These are phyloP conservation scores for Phoma sp. DNA, from an alignment of 2,329 filamentous ascomycete genomes.

Conservation along the genomic window DNA sequence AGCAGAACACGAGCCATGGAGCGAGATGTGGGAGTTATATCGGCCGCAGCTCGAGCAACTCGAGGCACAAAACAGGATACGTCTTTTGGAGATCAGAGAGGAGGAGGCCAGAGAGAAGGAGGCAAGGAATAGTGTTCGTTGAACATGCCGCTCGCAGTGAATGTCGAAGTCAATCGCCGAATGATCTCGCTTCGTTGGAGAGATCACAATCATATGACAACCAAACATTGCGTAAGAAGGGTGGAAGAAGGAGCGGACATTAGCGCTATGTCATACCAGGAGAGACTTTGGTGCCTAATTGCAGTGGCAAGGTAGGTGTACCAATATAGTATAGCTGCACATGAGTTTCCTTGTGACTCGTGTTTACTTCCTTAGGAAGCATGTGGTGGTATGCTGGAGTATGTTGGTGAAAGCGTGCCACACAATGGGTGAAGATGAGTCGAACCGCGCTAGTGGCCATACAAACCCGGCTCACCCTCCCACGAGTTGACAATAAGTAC, in stretches of 20 bases:
- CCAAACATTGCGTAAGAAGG: not conserved
- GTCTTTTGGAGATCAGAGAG: not conserved
- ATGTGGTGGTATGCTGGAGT: not conserved
- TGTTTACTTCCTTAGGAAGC: not conserved
- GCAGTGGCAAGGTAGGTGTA: not conserved
- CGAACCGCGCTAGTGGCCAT: slow-evolving; percentile 7
- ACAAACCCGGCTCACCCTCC: not conserved
- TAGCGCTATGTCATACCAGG: not conserved
- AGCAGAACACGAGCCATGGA: not conserved
- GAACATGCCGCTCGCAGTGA: not conserved
- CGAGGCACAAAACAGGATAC: not conserved
- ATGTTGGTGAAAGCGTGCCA: not conserved
- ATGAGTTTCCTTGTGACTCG: not conserved
- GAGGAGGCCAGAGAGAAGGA: not conserved
- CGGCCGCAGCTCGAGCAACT: not conserved
- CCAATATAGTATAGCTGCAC: not conserved
- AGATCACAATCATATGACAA: too few species aligned
- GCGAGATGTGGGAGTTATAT: not conserved
- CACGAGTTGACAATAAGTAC: slow-evolving; percentile 5
- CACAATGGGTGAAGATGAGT: slow-evolving; percentile 9
- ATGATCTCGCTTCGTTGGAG: not conserved
- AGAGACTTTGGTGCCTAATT: not conserved
- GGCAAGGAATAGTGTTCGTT: not conserved
- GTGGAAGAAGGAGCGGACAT: not conserved
- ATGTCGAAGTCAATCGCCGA: not conserved